These are phyloP conservation scores for Fusarium beomiforme DNA, from an alignment of 2,329 filamentous ascomycete species.

Conservation along the genomic window DNA sequence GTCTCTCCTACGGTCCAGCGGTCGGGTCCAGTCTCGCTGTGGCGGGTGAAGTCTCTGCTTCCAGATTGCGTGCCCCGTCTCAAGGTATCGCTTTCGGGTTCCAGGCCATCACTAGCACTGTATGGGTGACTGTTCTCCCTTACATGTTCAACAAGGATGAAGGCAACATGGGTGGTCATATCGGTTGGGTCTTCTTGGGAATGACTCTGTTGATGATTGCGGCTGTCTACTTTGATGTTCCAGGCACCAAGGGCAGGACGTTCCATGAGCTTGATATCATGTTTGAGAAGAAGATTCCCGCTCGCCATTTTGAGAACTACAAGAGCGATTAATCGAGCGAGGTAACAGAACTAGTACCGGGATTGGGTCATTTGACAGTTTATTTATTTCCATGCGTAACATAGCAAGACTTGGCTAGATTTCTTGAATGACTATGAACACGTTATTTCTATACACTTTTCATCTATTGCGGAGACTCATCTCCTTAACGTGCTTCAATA, in stretches of 20 bases:
- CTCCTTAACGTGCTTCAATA: too few species aligned
- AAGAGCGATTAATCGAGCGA: not conserved
- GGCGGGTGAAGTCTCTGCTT: conserved; percentile 9
- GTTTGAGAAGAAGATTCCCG: conserved; percentile 5
- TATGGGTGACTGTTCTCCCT: conserved; percentile 2
- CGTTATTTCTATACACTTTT: not conserved
- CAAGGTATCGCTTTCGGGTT: conserved; percentile 9
- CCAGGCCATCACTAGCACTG: not conserved
- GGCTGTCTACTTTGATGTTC: conserved; percentile 8
- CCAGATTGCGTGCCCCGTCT: conserved; percentile 2
- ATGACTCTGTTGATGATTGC: conserved; percentile 3
- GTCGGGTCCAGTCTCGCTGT: conserved; percentile 11
- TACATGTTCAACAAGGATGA: conserved; percentile 19
- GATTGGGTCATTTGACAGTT: not conserved
- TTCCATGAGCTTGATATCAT: conserved; percentile 12
- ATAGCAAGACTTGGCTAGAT: not conserved
- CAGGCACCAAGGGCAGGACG: conserved; percentile 6
- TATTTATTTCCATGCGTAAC: not conserved
- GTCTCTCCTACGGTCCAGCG: not conserved
- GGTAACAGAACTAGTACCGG: rapidly evolving
- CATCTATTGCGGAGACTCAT: not conserved
- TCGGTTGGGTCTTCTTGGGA: conserved; percentile 6
- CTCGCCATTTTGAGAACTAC: not conserved
- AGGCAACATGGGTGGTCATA: conserved; percentile 6
- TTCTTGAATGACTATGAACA: not conserved